phyloP scores from a whole-genome alignment of 345 rosid genomes.

The Garcia nutans region DNA sequence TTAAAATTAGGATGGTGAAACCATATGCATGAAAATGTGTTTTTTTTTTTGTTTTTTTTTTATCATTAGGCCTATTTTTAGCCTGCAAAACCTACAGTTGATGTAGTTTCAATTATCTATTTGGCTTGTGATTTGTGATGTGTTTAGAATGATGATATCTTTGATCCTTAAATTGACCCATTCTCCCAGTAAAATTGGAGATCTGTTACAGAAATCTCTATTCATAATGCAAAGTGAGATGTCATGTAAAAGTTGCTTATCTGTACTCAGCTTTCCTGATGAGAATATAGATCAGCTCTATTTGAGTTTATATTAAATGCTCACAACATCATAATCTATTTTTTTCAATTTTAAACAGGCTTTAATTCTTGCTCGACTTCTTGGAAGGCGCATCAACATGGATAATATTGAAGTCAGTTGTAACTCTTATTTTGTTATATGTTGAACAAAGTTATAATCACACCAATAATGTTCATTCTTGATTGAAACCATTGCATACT shows the following conservation, averaged over 20 bases:
- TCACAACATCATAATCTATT: not conserved
- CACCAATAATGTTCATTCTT: not conserved
- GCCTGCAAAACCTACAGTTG: not conserved
- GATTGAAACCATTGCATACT: not conserved
- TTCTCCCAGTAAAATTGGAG: not conserved
- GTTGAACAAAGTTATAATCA: not conserved
- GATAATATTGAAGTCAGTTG: constrained; percentile 62
- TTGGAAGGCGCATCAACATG: constrained; percentile 65
- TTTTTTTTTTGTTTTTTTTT: not conserved
- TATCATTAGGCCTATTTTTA: too few species aligned
- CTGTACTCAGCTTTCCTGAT: constrained; percentile 3
- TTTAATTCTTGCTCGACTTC: constrained; percentile 88
- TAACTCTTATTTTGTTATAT: constrained; percentile 5
- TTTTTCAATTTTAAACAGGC: constrained; percentile 51
- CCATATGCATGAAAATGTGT: too few species aligned
- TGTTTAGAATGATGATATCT: not conserved
- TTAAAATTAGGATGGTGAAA: too few species aligned
- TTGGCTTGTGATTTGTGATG: not conserved
- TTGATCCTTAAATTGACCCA: constrained; percentile 11
- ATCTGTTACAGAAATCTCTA: not conserved
- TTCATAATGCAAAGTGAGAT: constrained; percentile 1
- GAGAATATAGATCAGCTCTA: not conserved
- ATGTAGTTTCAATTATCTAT: not conserved
- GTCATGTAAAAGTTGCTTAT: not conserved
- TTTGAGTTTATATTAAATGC: not conserved